Conservation (phyloP, 2,329 filamentous ascomycete species). For the Stachybotrys elegans region DNA sequence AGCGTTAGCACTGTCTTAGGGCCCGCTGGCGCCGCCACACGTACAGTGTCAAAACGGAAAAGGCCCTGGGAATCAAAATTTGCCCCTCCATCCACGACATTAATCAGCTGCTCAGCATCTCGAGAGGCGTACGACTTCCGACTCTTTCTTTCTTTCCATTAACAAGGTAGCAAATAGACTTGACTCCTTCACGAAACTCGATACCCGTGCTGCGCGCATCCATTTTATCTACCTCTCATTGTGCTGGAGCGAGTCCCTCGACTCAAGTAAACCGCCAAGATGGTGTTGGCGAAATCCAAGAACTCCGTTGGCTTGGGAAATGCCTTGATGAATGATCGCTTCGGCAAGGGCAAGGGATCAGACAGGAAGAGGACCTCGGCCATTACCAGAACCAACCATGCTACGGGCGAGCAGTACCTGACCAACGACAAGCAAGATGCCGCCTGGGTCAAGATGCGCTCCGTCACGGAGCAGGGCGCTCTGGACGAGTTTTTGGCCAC, state of each 20-base stretch:
- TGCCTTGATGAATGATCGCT: slow-evolving; percentile 97
- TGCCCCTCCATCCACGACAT: slow-evolving; percentile 43
- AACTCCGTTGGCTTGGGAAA: slow-evolving; percentile 93
- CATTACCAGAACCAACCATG: slow-evolving; percentile 66
- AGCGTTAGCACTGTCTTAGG: slow-evolving; percentile 23
- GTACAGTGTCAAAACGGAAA: slow-evolving; percentile 21
- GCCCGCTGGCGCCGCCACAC: not conserved
- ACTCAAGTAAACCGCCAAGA: slow-evolving; percentile 31
- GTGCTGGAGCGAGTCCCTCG: no score
- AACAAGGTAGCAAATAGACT: no score
- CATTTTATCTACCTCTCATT: slow-evolving; percentile 13
- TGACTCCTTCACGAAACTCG: no score
- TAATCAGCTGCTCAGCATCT: slow-evolving; percentile 36
- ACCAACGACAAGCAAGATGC: slow-evolving; percentile 89
- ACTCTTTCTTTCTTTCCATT: no score
- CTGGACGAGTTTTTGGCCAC: slow-evolving; percentile 96
- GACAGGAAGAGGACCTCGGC: slow-evolving; percentile 67
- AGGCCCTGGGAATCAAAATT: slow-evolving; percentile 28
- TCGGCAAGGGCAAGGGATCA: slow-evolving; percentile 83
- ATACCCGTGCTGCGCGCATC: slow-evolving; percentile 7
- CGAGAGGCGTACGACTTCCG: no score
- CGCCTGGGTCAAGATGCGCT: slow-evolving; percentile 98
- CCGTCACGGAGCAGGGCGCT: slow-evolving; percentile 92
- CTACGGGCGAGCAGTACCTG: slow-evolving; percentile 84
- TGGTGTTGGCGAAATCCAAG: slow-evolving; percentile 80